Base-by-base conservation (phyloP, 1,284 basidiomycete species). In the Tilletia setariae region DNA sequence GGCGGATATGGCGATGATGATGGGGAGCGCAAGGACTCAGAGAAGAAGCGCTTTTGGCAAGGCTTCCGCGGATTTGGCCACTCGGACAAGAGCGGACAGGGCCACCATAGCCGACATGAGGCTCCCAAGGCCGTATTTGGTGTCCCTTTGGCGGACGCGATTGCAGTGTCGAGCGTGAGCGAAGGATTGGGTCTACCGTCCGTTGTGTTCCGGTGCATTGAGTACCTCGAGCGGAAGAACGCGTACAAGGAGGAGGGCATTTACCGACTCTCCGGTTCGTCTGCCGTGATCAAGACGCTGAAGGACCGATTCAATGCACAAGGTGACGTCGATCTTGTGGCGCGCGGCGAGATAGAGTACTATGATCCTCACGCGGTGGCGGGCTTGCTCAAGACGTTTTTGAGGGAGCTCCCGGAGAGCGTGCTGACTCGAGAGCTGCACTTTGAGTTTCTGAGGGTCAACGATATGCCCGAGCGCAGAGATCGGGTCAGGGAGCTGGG, bases 241-340 rank as follows among this genome's bases (percentile, higher is more conserved):
- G 95, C 95, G 11, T 91, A 96, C 74, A 89, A 91, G 77, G 95
- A 99, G 81, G 95, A 99, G 84, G 95, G 95, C 44, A 96, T 99
- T 74, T 99, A 98, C 84, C 89, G 95, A 65, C 85, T 98, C 66
- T 78, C 74, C 2, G 82, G 81, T 40, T 76, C 74, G 51, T 74
- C 78, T 2, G 92, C 93, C 32, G 93, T 94, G 66, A 94, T 98
- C 85, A 97, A 97, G 86, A 89, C 86, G 59, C 86, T 98, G 68
- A 93, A 91, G 79, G 95, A 98, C 79, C 88, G 90, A 69, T 99
- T 98, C 85, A 96, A 98, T 83, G 83, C 86, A 72, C 91, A 74
- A 43, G 79, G 78, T 49, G 80, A 81, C 61, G 78, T 81, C 11
- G 74, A 81, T 43, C 68, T 82, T n/a, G 61, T 80, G 21, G 74